These are phyloP conservation scores for Escallonia rubra DNA, from an alignment of 129 eudicot genomes.

Conservation along the genomic window DNA sequence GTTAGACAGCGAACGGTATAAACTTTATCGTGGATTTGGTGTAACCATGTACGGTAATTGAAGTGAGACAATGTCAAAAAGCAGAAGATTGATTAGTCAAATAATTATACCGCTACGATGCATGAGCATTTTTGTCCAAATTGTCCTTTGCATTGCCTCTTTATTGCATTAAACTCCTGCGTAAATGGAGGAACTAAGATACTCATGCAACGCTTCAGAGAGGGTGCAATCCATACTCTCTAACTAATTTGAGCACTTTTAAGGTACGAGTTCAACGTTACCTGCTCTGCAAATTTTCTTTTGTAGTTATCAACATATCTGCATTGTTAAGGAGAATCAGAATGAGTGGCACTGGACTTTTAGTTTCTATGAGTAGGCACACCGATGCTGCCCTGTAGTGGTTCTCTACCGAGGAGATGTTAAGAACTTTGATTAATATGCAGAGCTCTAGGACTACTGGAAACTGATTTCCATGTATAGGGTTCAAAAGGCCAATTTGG, in stretches of 20 bases:
- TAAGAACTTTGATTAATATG: too few species aligned
- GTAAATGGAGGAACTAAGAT: constrained; percentile 9
- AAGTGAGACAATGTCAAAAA: background rate
- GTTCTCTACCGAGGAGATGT: too few species aligned
- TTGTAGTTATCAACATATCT: constrained; percentile 68
- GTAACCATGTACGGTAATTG: background rate
- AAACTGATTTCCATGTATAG: too few species aligned
- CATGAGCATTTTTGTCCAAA: constrained; percentile 53
- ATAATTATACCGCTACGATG: constrained; percentile 65
- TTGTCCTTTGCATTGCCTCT: constrained; percentile 49
- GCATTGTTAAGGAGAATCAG: constrained; percentile 21
- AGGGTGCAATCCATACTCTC: background rate
- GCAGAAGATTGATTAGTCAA: background rate
- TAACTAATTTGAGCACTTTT: background rate
- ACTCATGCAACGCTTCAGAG: background rate
- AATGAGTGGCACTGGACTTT: constrained; percentile 10
- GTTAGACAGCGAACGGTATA: too few species aligned
- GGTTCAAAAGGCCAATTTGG: too few species aligned
- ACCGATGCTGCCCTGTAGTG: too few species aligned
- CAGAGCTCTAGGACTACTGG: too few species aligned
- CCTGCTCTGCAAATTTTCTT: constrained; percentile 80
- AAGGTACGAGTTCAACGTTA: constrained; percentile 12
- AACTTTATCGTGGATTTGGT: too few species aligned
- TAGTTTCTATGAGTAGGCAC: too few species aligned
- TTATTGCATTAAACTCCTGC: constrained; percentile 70